These are phyloP conservation scores for Neonectria faginata DNA, from an alignment of 2,329 filamentous ascomycete species.

Conservation along the genomic window DNA sequence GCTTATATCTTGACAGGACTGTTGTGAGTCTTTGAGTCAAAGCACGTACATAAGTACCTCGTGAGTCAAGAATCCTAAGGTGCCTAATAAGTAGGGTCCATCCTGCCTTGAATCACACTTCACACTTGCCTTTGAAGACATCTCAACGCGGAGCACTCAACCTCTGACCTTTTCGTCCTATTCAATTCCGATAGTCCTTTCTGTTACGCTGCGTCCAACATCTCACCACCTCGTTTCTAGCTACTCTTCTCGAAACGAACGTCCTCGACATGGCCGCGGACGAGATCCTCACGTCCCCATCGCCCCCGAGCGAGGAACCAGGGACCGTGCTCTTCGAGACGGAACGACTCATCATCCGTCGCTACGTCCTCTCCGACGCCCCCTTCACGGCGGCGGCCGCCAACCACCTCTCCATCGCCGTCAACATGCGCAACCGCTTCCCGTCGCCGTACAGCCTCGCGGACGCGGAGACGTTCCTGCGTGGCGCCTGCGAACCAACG, in stretches of 20 bases:
- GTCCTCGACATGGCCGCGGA: conserved; percentile 30
- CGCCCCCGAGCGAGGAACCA: conserved; percentile 43
- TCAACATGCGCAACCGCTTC: conserved; percentile 58
- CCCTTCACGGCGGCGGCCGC: conserved; percentile 48
- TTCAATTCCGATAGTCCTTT: not conserved
- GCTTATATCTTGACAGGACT: not conserved
- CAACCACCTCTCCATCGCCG: conserved; percentile 54
- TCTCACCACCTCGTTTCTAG: not conserved
- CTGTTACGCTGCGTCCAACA: not conserved
- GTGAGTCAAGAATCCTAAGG: not conserved
- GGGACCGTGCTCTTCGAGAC: conserved; percentile 50
- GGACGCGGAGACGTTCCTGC: conserved; percentile 55
- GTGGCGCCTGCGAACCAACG: conserved; percentile 29
- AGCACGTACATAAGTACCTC: not conserved
- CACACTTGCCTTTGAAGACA: not conserved
- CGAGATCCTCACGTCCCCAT: conserved; percentile 38
- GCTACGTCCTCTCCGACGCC: conserved; percentile 54
- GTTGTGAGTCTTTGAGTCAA: too few species aligned
- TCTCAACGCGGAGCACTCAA: too few species aligned
- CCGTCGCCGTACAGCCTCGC: conserved; percentile 59
- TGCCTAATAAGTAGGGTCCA: not conserved
- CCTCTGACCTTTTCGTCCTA: not conserved
- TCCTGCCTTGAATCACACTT: not conserved
- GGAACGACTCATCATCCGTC: conserved; percentile 55
- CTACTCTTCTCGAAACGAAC: not conserved